Percentiles rank a stretch among this genome's conserved stretches.
phyloP scores from a whole-genome alignment of 768 basidiomycete species.

The Erythrobasidium yunnanense region DNA sequence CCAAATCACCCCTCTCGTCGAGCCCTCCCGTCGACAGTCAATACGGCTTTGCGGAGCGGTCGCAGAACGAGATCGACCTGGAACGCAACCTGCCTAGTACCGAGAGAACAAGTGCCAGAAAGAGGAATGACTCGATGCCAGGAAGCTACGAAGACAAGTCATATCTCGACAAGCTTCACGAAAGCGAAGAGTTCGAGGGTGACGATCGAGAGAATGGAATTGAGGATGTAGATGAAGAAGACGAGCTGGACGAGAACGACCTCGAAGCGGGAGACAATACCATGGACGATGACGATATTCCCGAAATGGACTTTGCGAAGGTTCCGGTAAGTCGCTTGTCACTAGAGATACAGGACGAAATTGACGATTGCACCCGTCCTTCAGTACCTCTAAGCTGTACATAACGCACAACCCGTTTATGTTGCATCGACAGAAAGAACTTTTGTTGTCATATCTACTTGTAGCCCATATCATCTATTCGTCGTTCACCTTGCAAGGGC shows the following conservation, averaged over 20 bases:
- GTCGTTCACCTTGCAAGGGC: too few relatives aligned
- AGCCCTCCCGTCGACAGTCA: slow-evolving; percentile 7
- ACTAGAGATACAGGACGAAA: neutral
- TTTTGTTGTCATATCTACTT: too few relatives aligned
- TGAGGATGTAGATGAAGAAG: slow-evolving; percentile 7
- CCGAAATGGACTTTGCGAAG: slow-evolving; percentile 28
- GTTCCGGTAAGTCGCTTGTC: slow-evolving; percentile 24
- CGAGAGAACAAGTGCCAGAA: too few relatives aligned
- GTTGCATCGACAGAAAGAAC: too few relatives aligned
- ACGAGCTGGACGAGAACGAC: neutral
- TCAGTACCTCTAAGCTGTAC: neutral
- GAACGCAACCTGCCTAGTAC: too few relatives aligned
- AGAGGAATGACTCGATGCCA: slow-evolving; percentile 30
- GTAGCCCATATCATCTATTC: too few relatives aligned
- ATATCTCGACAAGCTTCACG: slow-evolving; percentile 1
- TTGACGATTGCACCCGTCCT: neutral
- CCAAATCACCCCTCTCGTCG: neutral
- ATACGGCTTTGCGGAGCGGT: neutral
- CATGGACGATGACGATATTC: slow-evolving; percentile 22
- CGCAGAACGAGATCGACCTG: too few relatives aligned
- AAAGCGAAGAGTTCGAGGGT: neutral
- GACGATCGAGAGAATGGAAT: neutral
- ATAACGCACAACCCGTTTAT: too few relatives aligned
- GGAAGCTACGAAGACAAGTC: slow-evolving; percentile 27
- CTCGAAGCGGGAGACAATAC: slow-evolving; percentile 12